These are phyloP conservation scores for Cymbidium sinense DNA, from an alignment of 106 monocot species.

Conservation along the genomic window DNA sequence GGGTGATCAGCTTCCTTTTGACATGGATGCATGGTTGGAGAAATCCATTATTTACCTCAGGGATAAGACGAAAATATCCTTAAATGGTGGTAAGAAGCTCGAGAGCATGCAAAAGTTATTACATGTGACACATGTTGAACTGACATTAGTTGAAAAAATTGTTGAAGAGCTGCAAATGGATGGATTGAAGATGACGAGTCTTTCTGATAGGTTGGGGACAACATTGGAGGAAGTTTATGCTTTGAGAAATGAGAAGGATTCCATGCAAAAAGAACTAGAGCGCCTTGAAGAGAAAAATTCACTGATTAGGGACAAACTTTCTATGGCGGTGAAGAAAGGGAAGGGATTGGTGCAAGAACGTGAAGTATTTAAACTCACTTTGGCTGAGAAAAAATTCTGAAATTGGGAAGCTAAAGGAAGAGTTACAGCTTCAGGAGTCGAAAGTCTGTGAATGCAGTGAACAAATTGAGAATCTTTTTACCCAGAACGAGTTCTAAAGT, in stretches of 20 bases:
- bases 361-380: slow-evolving; percentile 55
- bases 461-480: slow-evolving; percentile 40
- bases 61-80: slow-evolving; percentile 28
- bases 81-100: slow-evolving; percentile 20
- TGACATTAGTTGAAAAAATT: slow-evolving; percentile 37
- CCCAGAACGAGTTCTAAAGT: slow-evolving; percentile 34
- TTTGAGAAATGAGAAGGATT: slow-evolving; percentile 66
- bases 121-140: slow-evolving; percentile 42
- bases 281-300: slow-evolving; percentile 64
- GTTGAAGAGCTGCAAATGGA: slow-evolving; percentile 54
- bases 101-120: slow-evolving; percentile 56
- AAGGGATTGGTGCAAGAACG: slow-evolving; percentile 92
- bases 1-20: slow-evolving; percentile 28
- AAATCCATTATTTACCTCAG: slow-evolving; percentile 35
- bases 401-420: slow-evolving; percentile 60
- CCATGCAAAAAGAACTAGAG: slow-evolving; percentile 57
- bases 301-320: slow-evolving; percentile 70
- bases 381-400: slow-evolving; percentile 74
- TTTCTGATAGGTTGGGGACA: slow-evolving; percentile 36
- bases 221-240: slow-evolving; percentile 24
- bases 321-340: slow-evolving; percentile 93
- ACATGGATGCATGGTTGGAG: slow-evolving; percentile 28
- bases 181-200: slow-evolving; percentile 26
- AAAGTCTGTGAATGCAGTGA: slow-evolving; percentile 38
- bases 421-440: slow-evolving; percentile 47